Base-by-base conservation (phyloP, 495 filamentous ascomycete species). In the Arthonia radiata region DNA sequence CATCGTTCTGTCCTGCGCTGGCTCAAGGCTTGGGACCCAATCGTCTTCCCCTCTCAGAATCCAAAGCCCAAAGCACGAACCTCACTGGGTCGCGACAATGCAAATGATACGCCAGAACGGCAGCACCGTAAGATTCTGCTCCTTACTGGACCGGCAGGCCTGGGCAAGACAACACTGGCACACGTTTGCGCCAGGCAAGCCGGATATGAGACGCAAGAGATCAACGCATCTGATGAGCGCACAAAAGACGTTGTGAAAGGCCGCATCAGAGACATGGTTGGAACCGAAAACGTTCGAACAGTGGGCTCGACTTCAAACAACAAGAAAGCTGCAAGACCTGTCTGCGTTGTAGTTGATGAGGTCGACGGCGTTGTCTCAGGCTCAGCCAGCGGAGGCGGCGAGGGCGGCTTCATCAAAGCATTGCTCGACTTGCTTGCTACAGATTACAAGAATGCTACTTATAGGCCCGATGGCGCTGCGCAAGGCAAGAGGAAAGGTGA, bases 101-200 rank as follows among this genome's bases (percentile, higher is more conserved):
- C n/a, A n/a, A n/a, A 58, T 7, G 49, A 47, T 1, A 61, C 67
- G 14, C 64, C 78, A 30, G 72, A 77, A 37, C 67, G 57, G 25
- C 49, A 61, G 11, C 76, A 83, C 35, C 56, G 71, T 29, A 94
- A 93, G 44, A 77, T 97, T 15, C 53, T 97, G 17, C 56, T 97
- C 38, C 52, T 97, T 2, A 77, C 80, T 19, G 86, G 86, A 0
- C 78, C 83, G 5, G 82, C 86, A 2, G 86, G 86, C 3, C 55
- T 97, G 9, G 86, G 86, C 8, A 97, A 97, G 53, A 97, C 86
- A 0, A 97, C 86, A 0, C 46, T 97, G 17, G 89, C 86, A 2
- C 86, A 97, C 49, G 86, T 97, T 5, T 93, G 86, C 43, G 86
- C 86, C 0, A 67, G 57, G 37, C 86, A 97, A 41, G 83, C 86